These are phyloP conservation scores for Coemansia sp. DNA, from an alignment of 192 early-diverging fungal genomes.

Conservation along the genomic window DNA sequence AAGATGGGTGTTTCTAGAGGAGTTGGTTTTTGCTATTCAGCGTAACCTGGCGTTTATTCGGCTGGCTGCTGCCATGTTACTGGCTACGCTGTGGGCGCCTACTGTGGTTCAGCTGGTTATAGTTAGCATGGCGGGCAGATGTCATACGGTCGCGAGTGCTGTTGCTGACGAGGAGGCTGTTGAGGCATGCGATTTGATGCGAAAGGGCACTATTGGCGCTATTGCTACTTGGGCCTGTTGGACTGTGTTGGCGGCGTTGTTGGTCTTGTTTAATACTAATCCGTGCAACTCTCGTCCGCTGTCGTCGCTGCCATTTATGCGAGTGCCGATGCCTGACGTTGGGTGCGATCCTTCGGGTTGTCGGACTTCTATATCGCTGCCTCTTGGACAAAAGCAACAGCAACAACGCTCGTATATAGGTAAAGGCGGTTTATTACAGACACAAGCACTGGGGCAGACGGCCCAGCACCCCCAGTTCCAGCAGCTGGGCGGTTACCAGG, in stretches of 20 bases:
- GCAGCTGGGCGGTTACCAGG: constrained; percentile 2
- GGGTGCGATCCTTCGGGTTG: neutral
- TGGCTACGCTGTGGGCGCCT: constrained; percentile 35
- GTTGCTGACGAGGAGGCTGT: constrained; percentile 7
- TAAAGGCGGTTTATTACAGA: neutral
- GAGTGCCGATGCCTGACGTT: neutral
- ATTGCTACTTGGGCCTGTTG: constrained; percentile 29
- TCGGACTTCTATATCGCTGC: constrained; percentile 1
- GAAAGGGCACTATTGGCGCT: constrained; percentile 28
- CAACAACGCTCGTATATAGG: neutral
- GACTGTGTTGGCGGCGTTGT: constrained; percentile 23
- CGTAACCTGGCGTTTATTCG: constrained; percentile 41
- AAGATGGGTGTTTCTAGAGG: constrained; percentile 32
- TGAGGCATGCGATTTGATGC: constrained; percentile 27
- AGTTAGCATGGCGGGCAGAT: constrained; percentile 30
- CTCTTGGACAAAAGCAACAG: constrained; percentile 1
- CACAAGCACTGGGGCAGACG: neutral
- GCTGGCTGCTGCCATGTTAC: constrained; percentile 11
- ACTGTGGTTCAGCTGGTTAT: constrained; percentile 27
- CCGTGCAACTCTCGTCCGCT: constrained; percentile 1
- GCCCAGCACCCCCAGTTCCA: neutral
- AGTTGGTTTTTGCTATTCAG: constrained; percentile 25
- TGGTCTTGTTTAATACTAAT: constrained; percentile 35
- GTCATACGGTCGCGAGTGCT: constrained; percentile 19
- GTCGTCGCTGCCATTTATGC: neutral